phyloP scores from a whole-genome alignment of 345 rosid species.

The Acer saccharum region DNA sequence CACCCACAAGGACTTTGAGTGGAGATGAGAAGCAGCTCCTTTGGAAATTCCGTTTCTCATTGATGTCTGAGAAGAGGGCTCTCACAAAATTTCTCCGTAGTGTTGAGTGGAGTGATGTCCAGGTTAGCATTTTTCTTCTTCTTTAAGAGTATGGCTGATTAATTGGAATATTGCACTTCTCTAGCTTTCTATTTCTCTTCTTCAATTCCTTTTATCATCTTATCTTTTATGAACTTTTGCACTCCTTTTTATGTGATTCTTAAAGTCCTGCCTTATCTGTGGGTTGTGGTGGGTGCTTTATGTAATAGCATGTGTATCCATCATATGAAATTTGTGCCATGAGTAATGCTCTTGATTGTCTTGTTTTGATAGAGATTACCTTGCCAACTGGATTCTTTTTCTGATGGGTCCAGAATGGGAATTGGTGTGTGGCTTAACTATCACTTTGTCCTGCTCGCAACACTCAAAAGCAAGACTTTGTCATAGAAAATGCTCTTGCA shows the following conservation, averaged over 20 bases:
- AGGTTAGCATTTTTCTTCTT: conserved; percentile 48
- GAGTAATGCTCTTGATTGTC: background rate
- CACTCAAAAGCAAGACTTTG: background rate
- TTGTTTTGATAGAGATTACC: background rate
- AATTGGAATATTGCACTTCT: conserved; percentile 1
- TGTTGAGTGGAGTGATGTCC: conserved; percentile 99
- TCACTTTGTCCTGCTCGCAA: background rate
- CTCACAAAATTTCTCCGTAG: conserved; percentile 93
- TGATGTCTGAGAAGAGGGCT: conserved; percentile 95
- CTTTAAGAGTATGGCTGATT: background rate
- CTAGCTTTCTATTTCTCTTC: background rate
- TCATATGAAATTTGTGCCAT: background rate
- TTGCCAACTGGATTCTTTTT: background rate
- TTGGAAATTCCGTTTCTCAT: conserved; percentile 95
- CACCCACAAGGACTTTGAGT: conserved; percentile 84
- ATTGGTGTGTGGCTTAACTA: background rate
- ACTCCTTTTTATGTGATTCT: background rate
- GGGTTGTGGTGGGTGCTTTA: background rate
- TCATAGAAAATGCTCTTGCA: background rate
- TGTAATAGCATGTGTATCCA: background rate
- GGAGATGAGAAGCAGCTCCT: conserved; percentile 98
- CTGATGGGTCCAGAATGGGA: background rate
- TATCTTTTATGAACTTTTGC: background rate
- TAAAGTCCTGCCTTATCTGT: background rate
- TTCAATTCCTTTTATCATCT: background rate